These are phyloP conservation scores for Selaginella moellendorffii DNA, from an alignment of 75 land plant species.

Conservation along the genomic window DNA sequence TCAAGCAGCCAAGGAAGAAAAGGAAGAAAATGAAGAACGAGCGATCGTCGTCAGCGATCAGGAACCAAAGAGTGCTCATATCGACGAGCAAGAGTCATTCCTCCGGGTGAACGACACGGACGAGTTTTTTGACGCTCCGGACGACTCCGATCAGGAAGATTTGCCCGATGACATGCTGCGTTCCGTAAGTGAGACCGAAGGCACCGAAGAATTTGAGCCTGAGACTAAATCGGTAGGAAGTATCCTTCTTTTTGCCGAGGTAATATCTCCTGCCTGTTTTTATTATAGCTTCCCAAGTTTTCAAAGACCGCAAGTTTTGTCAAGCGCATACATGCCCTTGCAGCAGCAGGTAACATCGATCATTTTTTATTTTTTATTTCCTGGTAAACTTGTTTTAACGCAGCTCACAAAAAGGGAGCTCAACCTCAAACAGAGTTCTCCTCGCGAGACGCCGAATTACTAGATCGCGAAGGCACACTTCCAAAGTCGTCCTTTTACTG, in stretches of 20 bases:
- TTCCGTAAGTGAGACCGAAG: constrained; percentile 26
- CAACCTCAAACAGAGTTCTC: constrained; percentile 21
- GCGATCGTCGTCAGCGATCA: too few relatives aligned
- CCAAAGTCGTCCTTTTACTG: constrained; percentile 31
- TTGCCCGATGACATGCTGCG: constrained; percentile 8
- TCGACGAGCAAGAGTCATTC: constrained; percentile 10
- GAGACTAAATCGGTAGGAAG: background rate
- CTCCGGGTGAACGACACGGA: constrained; percentile 59
- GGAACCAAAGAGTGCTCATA: constrained; percentile 8
- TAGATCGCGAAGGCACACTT: constrained; percentile 50
- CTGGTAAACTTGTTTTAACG: background rate
- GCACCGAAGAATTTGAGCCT: constrained; percentile 21
- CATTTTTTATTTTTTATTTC: constrained; percentile 6
- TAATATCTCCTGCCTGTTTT: background rate
- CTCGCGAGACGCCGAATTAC: constrained; percentile 21
- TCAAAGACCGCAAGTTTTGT: constrained; percentile 54
- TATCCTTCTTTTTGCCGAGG: background rate
- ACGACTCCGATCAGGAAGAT: constrained; percentile 38
- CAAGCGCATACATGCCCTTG: constrained; percentile 59
- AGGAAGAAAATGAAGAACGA: too few relatives aligned
- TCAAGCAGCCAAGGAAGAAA: background rate
- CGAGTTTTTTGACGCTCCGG: constrained; percentile 81
- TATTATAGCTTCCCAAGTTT: constrained; percentile 18
- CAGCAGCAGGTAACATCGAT: constrained; percentile 31
- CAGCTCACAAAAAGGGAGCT: constrained; percentile 55